Conservation (phyloP, 352 stramenopile genomes). For the Salisapilia sapeloensis region DNA sequence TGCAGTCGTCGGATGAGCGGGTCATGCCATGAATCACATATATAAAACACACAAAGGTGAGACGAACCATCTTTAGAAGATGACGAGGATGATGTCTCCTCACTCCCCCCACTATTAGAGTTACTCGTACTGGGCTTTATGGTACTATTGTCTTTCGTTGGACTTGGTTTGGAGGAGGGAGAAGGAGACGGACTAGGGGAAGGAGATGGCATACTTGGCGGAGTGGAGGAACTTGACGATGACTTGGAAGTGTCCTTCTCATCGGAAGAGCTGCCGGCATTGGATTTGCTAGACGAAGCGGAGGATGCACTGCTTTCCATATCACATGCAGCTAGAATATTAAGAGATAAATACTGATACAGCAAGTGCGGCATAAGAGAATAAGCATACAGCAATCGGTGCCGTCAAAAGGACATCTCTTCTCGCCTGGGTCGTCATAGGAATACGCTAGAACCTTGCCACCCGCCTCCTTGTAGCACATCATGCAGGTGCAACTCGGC, state of each 20-base stretch:
- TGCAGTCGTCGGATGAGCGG: too few species aligned
- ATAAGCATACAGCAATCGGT: slow-evolving; percentile 5
- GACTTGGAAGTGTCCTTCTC: slow-evolving; percentile 1
- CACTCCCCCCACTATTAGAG: neutral
- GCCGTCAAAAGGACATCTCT: slow-evolving; percentile 1
- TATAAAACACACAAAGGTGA: neutral
- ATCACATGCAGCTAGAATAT: neutral
- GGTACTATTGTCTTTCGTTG: neutral
- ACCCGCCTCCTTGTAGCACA: slow-evolving; percentile 16
- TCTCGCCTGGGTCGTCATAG: slow-evolving; percentile 2
- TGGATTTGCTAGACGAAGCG: neutral
- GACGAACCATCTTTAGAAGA: neutral
- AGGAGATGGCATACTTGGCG: neutral
- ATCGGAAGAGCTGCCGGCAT: neutral
- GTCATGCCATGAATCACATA: neutral
- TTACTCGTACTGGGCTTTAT: slow-evolving; percentile 1
- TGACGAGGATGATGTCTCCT: neutral
- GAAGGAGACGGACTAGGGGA: slow-evolving; percentile 1
- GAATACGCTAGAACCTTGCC: slow-evolving; percentile 11
- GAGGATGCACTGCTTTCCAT: neutral
- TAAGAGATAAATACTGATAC: neutral
- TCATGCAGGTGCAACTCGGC: slow-evolving; percentile 14
- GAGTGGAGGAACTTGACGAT: slow-evolving; percentile 1
- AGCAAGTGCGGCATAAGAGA: neutral
- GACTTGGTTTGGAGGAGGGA: slow-evolving; percentile 1